A percentile compares a stretch with the other conserved stretches of the same genome.
phyloP scores from a whole-genome alignment of 305 asterid genomes.

The Ilex paraguariensis region DNA sequence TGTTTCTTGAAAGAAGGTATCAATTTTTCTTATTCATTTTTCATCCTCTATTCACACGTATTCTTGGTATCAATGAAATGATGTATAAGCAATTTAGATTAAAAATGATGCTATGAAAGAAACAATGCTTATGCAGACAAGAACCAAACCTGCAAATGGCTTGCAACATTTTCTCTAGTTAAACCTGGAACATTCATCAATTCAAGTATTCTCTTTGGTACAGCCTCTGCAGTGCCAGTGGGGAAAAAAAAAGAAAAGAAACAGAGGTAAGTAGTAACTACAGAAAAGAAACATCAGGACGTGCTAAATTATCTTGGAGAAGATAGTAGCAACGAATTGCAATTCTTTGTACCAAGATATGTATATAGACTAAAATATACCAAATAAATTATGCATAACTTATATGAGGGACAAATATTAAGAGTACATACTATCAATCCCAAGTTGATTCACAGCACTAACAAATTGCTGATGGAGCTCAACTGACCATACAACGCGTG shows the following conservation, averaged over 20 bases:
- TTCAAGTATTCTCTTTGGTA: conserved; percentile 24
- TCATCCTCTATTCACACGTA: too few relatives aligned
- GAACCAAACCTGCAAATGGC: conserved; percentile 24
- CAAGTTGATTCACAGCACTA: conserved; percentile 63
- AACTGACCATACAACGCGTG: conserved; percentile 71
- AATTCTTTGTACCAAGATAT: too few relatives aligned
- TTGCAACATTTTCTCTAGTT: conserved; percentile 25
- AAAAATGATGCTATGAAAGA: neutral
- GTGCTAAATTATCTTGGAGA: too few relatives aligned
- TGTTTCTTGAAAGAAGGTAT: too few relatives aligned
- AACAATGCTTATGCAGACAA: neutral
- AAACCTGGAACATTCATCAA: conserved; percentile 19
- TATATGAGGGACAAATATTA: neutral
- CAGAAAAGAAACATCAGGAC: too few relatives aligned
- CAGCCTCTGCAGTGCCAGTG: conserved; percentile 13
- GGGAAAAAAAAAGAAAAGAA: neutral
- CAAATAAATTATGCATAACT: too few relatives aligned
- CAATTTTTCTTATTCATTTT: too few relatives aligned
- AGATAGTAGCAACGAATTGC: too few relatives aligned
- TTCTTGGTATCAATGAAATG: too few relatives aligned
- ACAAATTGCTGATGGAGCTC: conserved; percentile 74
- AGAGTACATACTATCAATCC: conserved; percentile 45
- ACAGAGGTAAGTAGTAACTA: too few relatives aligned
- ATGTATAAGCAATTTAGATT: too few relatives aligned
- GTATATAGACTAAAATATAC: too few relatives aligned